Percentiles rank a stretch among this genome's conserved stretches.
phyloP scores from a whole-genome alignment of 2,329 filamentous ascomycete genomes.

The Phaeophleospora eucalypticola region DNA sequence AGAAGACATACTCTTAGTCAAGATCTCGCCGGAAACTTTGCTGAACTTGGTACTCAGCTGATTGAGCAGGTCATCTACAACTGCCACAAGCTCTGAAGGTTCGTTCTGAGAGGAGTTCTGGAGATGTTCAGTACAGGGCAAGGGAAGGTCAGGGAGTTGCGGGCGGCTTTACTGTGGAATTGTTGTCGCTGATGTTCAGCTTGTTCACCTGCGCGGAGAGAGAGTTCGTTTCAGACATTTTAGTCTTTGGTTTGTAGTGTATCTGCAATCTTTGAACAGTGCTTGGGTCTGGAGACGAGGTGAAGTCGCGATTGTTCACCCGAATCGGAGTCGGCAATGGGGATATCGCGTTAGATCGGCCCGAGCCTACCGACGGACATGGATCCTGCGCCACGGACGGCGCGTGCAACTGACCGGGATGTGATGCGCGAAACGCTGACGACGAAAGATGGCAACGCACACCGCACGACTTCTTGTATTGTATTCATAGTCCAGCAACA shows the following conservation, averaged over 20 bases:
- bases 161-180: constrained; percentile 1
- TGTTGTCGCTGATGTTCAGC: constrained; percentile 14
- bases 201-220: constrained; percentile 26
- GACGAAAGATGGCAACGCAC: neutral
- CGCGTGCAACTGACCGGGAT: no score
- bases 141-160: neutral
- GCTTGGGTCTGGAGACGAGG: neutral
- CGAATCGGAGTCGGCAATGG: neutral
- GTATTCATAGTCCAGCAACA: neutral
- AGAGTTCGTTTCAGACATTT: constrained; percentile 16
- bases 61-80: constrained; percentile 83
- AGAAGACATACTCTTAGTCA: constrained; percentile 69
- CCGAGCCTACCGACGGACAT: neutral
- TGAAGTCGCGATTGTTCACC: neutral
- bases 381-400: neutral
- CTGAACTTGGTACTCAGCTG: constrained; percentile 82
- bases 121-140: neutral
- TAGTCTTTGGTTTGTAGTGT: neutral
- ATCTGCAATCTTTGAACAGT: neutral
- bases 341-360: neutral
- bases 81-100: constrained; percentile 65
- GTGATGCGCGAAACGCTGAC: no score
- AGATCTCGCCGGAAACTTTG: constrained; percentile 78
- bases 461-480: neutral
- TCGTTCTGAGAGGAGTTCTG: constrained; percentile 34